Evolutionary conservation across 2,329 filamentous ascomycete species (phyloP).

Genomic region (Dactylonectria estremocensis): DNA sequence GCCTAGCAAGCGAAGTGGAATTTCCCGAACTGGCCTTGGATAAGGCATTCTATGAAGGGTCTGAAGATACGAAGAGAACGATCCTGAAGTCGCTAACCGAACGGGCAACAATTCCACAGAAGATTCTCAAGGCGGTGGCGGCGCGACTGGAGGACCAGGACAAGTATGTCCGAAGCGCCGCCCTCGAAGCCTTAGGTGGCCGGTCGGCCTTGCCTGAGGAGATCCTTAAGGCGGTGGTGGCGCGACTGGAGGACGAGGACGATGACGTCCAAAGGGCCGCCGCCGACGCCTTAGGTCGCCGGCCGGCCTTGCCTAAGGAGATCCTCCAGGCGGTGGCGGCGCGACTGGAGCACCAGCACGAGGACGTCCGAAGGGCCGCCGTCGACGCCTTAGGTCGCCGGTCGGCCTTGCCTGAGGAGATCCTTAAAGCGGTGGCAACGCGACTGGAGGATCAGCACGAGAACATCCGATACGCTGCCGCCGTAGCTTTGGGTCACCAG

Average conservation of each 20-base stretch:
- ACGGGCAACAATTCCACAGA: not conserved
- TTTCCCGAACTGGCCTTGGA: not conserved
- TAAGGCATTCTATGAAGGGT: not conserved
- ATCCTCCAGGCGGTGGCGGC: not conserved
- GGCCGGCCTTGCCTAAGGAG: not conserved
- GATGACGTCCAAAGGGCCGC: no score
- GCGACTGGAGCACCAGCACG: not conserved
- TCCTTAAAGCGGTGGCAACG: not conserved
- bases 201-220: constrained; percentile 4
- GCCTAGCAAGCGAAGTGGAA: not conserved
- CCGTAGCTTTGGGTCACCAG: not conserved
- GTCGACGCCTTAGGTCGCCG: not conserved
- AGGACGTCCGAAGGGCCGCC: no score
- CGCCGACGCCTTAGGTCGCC: not conserved
- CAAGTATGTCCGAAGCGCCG: no score
- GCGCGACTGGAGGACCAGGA: constrained; percentile 3
- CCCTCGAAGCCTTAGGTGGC: not conserved
- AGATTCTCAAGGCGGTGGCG: not conserved
- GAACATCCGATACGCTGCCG: not conserved
- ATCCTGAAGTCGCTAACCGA: not conserved
- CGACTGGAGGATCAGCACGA: not conserved
- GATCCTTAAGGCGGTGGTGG: not conserved
- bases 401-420: constrained; percentile 4
- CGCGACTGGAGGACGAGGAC: not conserved
- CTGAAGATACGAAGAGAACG: not conserved